Evolutionary conservation across 1,284 basidiomycete genomes (phyloP).

Genomic region (Acaromyces ingoldii): DNA sequence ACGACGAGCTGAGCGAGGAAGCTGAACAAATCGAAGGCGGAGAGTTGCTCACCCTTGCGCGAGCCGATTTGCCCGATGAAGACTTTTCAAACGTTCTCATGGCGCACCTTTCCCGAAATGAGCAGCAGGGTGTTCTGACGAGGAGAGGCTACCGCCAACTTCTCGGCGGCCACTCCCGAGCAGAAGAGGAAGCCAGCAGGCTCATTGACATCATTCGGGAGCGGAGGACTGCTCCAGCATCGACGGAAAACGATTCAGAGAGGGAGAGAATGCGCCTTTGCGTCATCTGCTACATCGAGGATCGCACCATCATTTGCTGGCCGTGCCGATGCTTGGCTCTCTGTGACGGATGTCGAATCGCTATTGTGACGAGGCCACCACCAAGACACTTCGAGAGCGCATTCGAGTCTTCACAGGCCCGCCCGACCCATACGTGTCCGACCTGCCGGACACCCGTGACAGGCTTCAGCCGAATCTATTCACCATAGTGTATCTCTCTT

Average conservation of each 20-base stretch:
- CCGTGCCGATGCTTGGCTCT: constrained; percentile 49
- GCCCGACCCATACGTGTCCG: constrained; percentile 3
- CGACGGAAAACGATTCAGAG: constrained; percentile 5
- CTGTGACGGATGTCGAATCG: constrained; percentile 43
- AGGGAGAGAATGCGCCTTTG: constrained; percentile 20
- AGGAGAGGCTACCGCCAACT: not conserved
- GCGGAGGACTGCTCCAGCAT: not conserved
- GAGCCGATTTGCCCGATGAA: constrained; percentile 3
- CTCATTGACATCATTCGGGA: constrained; percentile 2
- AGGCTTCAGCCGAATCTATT: constrained; percentile 2
- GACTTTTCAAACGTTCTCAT: constrained; percentile 2
- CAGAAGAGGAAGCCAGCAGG: not conserved
- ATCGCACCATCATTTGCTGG: constrained; percentile 43
- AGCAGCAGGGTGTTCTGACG: not conserved
- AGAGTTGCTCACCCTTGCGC: not conserved
- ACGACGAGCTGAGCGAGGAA: not conserved
- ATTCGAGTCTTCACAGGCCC: not conserved
- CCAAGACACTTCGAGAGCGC: not conserved
- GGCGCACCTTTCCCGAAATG: constrained; percentile 1
- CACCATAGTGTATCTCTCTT: not conserved
- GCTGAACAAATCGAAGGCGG: not conserved
- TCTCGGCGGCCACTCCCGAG: not conserved
- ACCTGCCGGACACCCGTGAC: constrained; percentile 7
- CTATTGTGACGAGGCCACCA: constrained; percentile 30
- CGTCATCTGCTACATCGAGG: constrained; percentile 26